Base-by-base conservation (phyloP, 768 basidiomycete species). In the Boletus pseudopeckii region DNA sequence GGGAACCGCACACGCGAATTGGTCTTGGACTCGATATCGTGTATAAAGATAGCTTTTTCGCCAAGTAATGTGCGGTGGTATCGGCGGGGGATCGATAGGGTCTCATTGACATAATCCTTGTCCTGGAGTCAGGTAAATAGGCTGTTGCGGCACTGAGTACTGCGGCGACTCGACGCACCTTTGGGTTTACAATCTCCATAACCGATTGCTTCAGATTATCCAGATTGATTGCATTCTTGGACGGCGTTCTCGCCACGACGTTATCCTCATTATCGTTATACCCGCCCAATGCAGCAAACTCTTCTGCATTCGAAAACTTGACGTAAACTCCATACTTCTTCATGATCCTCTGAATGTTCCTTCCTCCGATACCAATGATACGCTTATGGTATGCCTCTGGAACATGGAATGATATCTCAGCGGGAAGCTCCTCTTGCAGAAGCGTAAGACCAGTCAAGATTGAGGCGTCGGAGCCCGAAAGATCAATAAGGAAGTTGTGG, bases 251-350 rank as follows among this genome's bases (percentile, higher is more conserved):
- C n/a, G 95, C 96, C 39, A 99, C 84, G 46, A 99, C 96, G 65
- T 99, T 99, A 73, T 99, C 96, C 66, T 98, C 96, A 69, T 96
- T 97, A 69, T 98, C 94, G 64, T 88, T 85, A 70, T 96, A 96
- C 6, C 95, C 96, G 26, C 96, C 96, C 58, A 95, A 79, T 13
- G 88, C 84, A 36, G 93, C 93, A 71, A 95, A 97, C 69, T 98
- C 96, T 62, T 98, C 96, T 11, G 92, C 92, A 69, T 98, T 98
- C 22, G 92, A 92, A 65, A 98, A 99, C 73, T 98, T 98, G 72
- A 99, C 96, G 73, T 98, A 98, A 20, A 98, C 96, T n/a, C 96
- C 96, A 60, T 89, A 97, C 70, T 96, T 93, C 77, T 98, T 98
- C 96, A 99, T 99, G 73, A 99, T 98, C 54, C 93, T 84, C 71